Base-by-base conservation (phyloP, 495 filamentous ascomycete genomes). In the Sabuloglossum arenarium region DNA sequence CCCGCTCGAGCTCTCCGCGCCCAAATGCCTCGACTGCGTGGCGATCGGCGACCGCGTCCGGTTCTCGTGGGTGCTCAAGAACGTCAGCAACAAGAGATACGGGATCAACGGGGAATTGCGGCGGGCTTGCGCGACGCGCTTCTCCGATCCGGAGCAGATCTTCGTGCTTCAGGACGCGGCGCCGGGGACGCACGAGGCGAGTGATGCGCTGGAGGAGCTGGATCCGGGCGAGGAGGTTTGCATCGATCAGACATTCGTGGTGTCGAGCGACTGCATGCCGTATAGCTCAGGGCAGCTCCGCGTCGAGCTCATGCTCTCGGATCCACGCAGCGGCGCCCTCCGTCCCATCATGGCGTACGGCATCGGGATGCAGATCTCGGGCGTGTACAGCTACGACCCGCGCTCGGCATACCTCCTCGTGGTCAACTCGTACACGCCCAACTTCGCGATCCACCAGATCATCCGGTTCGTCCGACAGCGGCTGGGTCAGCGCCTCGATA, bases 401-500 rank as follows among this genome's bases (percentile, higher is more conserved):
- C 54, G 49, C 14, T 52, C 56, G 1, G 54, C 28, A 12, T 60
- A 29, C 51, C 42, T 60, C 11, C 59, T 60, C 27, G 59, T 60
- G 0, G 56, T 60, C 50, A 60, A 60, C 37, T 57, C 59, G 6
- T 47, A 53, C 24, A 60, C 59, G 28, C 59, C 59, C 14, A 60
- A 60, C 28, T 11, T 55, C 9, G 56, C 59, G 25, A 60, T 60
- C 42, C 59, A 60, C 39, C 56, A 60, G 37, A 60, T 60, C 27
- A 60, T 60, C 28, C 37, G 21, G 19, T 52, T 60, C 5, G 42
- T 60, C 28, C 56, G 56, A 6, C 19, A 46, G 6, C 29, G 59
- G 12, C 59, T 60, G 5, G 51, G 56, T 8, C 51, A 42, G 50
- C 34, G 16, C 16, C 6, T 39, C 6, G 34, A 39, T 16, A 39